phyloP scores from a whole-genome alignment of 495 filamentous ascomycete genomes.

The Aspergillus egyptiacus region DNA sequence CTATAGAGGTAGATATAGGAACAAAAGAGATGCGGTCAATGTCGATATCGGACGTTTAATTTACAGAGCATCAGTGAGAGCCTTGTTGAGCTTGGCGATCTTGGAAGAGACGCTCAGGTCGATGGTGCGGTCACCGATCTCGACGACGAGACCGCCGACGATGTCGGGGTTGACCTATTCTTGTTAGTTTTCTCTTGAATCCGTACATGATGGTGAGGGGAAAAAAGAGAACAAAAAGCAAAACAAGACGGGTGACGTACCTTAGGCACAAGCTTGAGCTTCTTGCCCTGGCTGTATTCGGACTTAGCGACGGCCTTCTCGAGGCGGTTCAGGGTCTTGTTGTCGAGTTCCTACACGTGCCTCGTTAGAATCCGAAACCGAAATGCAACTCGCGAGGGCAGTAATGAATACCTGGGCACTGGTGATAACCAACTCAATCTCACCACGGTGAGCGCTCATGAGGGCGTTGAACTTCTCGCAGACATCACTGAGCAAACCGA shows the following conservation, averaged over 20 bases:
- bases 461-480: slow-evolving; percentile 80
- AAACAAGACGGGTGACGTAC: no score
- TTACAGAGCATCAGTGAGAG: slow-evolving; percentile 93
- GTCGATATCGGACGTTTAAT: slow-evolving; percentile 27
- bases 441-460: slow-evolving; percentile 83
- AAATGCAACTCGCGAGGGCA: slow-evolving; percentile 5
- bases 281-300: slow-evolving; percentile 84
- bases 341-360: slow-evolving; percentile 69
- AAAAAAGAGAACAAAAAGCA: no score
- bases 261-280: slow-evolving; percentile 92
- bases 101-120: slow-evolving; percentile 92
- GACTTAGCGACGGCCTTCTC: slow-evolving; percentile 88
- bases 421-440: slow-evolving; percentile 87
- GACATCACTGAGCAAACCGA: slow-evolving; percentile 73
- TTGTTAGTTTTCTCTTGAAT: not conserved
- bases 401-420: slow-evolving; percentile 69
- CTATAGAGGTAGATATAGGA: slow-evolving; percentile 6
- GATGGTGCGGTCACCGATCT: slow-evolving; percentile 96
- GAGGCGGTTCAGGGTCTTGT: slow-evolving; percentile 74
- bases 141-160: slow-evolving; percentile 86
- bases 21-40: not conserved
- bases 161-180: slow-evolving; percentile 85
- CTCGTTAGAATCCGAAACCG: slow-evolving; percentile 12
- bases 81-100: slow-evolving; percentile 98
- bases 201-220: no score